Conservation (phyloP, 306 rosid species). For the Chamaecrista fasciculata region DNA sequence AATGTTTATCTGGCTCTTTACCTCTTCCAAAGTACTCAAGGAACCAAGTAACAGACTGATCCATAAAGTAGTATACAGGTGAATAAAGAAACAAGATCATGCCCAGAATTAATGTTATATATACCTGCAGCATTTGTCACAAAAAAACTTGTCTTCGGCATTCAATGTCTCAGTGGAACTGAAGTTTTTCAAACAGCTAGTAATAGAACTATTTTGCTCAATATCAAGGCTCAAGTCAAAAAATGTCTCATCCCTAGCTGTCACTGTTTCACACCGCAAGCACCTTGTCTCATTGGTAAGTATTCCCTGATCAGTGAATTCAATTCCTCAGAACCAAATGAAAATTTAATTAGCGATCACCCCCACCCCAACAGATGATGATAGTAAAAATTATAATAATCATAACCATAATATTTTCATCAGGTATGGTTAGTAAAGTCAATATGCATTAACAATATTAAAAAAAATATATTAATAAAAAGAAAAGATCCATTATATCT, state of each 20-base stretch:
- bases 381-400: not conserved
- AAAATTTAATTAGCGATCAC: not conserved
- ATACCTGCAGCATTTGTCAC: slow-evolving; percentile 99
- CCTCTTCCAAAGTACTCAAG: slow-evolving; percentile 20
- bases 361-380: slow-evolving; percentile 3
- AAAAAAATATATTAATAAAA: slow-evolving; percentile 1
- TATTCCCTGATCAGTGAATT: slow-evolving; percentile 72
- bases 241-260: slow-evolving; percentile 98
- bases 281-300: slow-evolving; percentile 99
- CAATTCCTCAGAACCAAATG: slow-evolving; percentile 32
- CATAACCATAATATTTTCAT: slow-evolving; percentile 6
- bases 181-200: slow-evolving; percentile 98
- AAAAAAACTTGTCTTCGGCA: slow-evolving; percentile 97
- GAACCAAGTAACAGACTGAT: slow-evolving; percentile 24
- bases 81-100: not conserved
- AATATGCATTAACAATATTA: not conserved
- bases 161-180: slow-evolving; percentile 97
- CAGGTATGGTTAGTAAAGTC: slow-evolving; percentile 7
- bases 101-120: slow-evolving; percentile 9
- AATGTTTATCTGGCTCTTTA: slow-evolving; percentile 7
- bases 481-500: not conserved
- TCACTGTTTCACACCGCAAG: slow-evolving; percentile 95
- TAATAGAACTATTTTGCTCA: slow-evolving; percentile 98
- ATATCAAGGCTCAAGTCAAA: slow-evolving; percentile 97
- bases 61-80: slow-evolving; percentile 4